Conservation (phyloP, 495 filamentous ascomycete species). For the Immersiella caudata region DNA sequence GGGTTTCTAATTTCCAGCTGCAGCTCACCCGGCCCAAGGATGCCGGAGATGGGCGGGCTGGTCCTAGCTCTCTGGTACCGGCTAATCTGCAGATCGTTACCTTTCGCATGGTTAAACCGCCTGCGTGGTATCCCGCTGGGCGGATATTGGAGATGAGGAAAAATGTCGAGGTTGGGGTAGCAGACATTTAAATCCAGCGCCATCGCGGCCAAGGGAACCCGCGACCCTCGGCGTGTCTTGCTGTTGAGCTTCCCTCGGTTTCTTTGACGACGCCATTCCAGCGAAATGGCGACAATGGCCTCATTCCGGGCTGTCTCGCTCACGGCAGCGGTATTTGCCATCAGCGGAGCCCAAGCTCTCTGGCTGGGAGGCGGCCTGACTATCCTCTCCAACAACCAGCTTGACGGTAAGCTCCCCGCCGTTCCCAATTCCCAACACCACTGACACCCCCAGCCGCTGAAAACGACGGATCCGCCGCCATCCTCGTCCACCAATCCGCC, state of each 20-base stretch:
- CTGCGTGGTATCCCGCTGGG: conserved; percentile 10
- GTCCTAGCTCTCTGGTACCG: conserved; percentile 10
- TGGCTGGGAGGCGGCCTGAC: conserved; percentile 35
- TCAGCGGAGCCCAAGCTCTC: conserved; percentile 15
- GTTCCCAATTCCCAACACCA: not conserved
- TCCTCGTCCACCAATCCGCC: conserved; percentile 34
- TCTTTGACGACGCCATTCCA: not conserved
- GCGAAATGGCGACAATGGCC: not conserved
- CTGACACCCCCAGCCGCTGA: conserved; percentile 23
- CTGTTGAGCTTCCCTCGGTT: not conserved
- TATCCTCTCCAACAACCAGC: conserved; percentile 34
- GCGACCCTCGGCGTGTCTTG: not conserved
- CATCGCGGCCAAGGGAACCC: conserved; percentile 1
- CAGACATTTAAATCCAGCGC: not conserved
- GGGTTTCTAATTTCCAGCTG: not conserved
- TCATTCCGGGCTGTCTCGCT: not conserved
- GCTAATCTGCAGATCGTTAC: conserved; percentile 17
- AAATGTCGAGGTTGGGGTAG: conserved; percentile 6
- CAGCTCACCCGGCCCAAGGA: not conserved
- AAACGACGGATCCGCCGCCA: conserved; percentile 32
- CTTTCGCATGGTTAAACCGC: conserved; percentile 1
- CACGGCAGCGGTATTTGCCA: not conserved
- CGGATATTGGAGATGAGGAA: not conserved
- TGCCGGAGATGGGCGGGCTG: not conserved
- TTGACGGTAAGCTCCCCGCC: conserved; percentile 27